Base-by-base conservation (phyloP, 805 yeast species). In the Saturnispora diversa region DNA sequence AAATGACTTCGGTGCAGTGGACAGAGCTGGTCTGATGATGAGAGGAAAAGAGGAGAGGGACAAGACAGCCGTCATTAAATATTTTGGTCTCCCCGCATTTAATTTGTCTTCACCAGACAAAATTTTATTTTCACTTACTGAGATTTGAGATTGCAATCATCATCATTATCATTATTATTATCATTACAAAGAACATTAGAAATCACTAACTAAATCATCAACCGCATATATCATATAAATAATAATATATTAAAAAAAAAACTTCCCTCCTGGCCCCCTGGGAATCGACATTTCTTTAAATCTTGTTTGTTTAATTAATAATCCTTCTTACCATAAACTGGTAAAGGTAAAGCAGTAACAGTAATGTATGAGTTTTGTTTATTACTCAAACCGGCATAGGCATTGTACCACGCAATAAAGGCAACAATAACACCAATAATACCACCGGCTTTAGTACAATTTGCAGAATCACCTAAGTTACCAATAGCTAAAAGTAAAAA, bases 311-410 rank as follows among this genome's bases (percentile, higher is more conserved):
- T n/a, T 2, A 24, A 3, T 15, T 19, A 35, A 6, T 36, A 32
- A 5, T 16, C 31, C 22, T 52, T 48, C 16, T 46, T 45, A 19
- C 58, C 60, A 24, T 40, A 46, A 20, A 51, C 48, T 3, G 67
- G 66, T 22, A 63, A 47, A 31, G 50, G 54, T 21, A 53, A n/a
- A 17, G 58, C 62, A 31, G 42, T 52, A 32, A 62, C 50, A 12
- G 70, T 63, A 33, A 80, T 35, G 55, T 77, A 80, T 4, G 85
- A 65, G 59, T 82, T 83, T 53, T 76, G 80, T 27, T 62, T 64
- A 44, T 71, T 81, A 23, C 84, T 76, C 25, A 75, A 56, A 68
- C 85, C 86, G 3, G 84, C 82, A 49, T 66, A 77, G 5, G 85
- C 84, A 54, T 78, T 77, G 53, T 77, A 79, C 80, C 80, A 80